Percentiles rank a stretch among this genome's conserved stretches.
These are phyloP conservation scores for Phialophora chinensis DNA, from an alignment of 2,329 filamentous ascomycete genomes.

Conservation along the genomic window DNA sequence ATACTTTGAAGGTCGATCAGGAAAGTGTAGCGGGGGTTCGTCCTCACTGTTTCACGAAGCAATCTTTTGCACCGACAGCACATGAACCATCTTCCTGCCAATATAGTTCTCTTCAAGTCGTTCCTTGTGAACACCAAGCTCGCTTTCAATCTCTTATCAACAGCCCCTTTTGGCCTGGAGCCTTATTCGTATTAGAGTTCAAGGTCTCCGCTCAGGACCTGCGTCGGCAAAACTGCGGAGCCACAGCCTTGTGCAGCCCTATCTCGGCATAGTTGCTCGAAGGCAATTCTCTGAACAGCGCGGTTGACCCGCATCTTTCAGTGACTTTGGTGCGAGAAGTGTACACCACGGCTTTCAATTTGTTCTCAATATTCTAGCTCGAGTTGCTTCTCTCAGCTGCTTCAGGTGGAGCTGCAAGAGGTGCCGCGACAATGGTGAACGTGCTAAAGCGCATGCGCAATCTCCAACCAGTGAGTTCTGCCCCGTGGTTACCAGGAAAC, in stretches of 20 bases:
- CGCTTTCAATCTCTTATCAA: not conserved
- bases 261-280: not conserved
- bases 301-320: not conserved
- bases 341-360: not conserved
- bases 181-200: constrained; percentile 5
- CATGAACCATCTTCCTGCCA: not conserved
- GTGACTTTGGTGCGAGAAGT: not conserved
- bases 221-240: not conserved
- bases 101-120: not conserved
- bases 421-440: constrained; percentile 51
- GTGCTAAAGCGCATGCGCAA: constrained; percentile 71
- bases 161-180: constrained; percentile 3
- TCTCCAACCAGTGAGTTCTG: constrained; percentile 69
- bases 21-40: not conserved
- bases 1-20: not conserved
- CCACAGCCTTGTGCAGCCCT: constrained; percentile 3
- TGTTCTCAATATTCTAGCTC: not conserved
- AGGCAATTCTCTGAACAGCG: not conserved
- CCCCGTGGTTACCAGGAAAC: constrained; percentile 5
- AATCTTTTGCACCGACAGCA: not conserved
- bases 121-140: not conserved
- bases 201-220: not conserved
- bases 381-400: not conserved
- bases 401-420: not conserved
- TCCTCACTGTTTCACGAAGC: not conserved